Evolutionary conservation across 352 stramenopile species (phyloP), one percentile per base, ranked within the genome.

Genomic region (Aphanomyces stellatus): DNA sequence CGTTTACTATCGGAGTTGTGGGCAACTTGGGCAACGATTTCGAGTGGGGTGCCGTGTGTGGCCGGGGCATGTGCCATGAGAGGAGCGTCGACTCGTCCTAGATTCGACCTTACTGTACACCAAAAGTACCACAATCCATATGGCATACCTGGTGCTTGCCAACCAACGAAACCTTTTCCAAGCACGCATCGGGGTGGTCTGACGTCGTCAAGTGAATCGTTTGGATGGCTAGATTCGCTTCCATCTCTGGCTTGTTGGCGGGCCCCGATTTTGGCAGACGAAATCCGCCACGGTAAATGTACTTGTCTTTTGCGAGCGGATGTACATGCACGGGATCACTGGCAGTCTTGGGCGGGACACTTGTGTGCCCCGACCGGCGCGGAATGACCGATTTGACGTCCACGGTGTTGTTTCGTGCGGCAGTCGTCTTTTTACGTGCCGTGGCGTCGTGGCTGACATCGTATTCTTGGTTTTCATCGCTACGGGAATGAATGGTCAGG

Each of bases 211-310:
- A 15, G 25, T 64, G 24, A 51, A 64, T 37, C 13, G 19, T 22
- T n/a, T 40, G 56, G 31, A 25, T 64, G 22, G 56, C 25, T 1
- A 30, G 22, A 1, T 28, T 55, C 27, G 13, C 8, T 27, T 55
- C 4, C 31, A 65, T 48, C n/a, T 55, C 53, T 11, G 53, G 19
- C 13, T n/a, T 62, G 7, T 13, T n/a, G n/a, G n/a, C n/a, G n/a
- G n/a, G n/a, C n/a, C n/a, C 10, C 30, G 5, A 46, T n/a, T 24
- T 25, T 19, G 59, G 59, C 19, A 65, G 33, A 27, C 59, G 59
- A 55, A 65, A 65, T 2, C 59, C 59, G 17, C 59, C 59, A 6
- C 59, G 59, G 37, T 65, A 65, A 10, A 65, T 22, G 15, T 56
- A 55, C 28, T 65, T 63, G 7, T 63, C 41, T 40, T 42, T 65